These are phyloP conservation scores for Clitopilus passeckerianus DNA, from an alignment of 768 basidiomycete genomes.

Conservation along the genomic window DNA sequence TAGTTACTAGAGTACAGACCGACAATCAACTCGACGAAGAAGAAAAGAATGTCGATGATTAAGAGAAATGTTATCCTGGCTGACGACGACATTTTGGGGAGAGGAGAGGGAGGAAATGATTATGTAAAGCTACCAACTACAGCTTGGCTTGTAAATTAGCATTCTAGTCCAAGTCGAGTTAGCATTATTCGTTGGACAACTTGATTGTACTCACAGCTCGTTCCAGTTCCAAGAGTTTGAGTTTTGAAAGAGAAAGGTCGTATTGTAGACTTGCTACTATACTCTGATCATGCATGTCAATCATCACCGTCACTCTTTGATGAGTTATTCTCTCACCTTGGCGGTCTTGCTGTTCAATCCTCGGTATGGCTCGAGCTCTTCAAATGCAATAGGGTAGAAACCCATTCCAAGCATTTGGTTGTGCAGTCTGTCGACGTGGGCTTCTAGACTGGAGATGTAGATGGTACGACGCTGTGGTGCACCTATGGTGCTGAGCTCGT, in stretches of 20 bases:
- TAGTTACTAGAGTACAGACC: conserved; percentile 35
- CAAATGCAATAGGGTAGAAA: conserved; percentile 51
- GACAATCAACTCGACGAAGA: conserved; percentile 79
- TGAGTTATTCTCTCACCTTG: conserved; percentile 40
- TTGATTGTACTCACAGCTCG: conserved; percentile 47
- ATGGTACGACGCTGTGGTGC: conserved; percentile 66
- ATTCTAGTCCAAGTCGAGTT: neutral
- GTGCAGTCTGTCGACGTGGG: conserved; percentile 67
- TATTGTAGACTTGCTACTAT: conserved; percentile 71
- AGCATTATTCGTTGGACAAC: neutral
- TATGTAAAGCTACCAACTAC: neutral
- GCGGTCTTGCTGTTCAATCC: conserved; percentile 76
- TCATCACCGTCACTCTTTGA: neutral
- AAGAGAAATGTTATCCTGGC: conserved; percentile 73
- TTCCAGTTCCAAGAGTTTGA: conserved; percentile 66
- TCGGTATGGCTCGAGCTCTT: conserved; percentile 55
- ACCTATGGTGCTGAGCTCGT: conserved; percentile 61
- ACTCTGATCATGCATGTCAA: conserved; percentile 35
- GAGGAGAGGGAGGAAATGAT: neutral
- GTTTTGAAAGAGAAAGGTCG: conserved; percentile 51
- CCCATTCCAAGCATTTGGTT: conserved; percentile 46
- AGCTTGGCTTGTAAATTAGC: neutral
- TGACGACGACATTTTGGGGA: conserved; percentile 36
- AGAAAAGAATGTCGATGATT: conserved; percentile 81
- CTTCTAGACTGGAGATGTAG: conserved; percentile 69